phyloP scores from a whole-genome alignment of 202 grass and related monocot species.

The Bolboschoenoplectus hybrid region DNA sequence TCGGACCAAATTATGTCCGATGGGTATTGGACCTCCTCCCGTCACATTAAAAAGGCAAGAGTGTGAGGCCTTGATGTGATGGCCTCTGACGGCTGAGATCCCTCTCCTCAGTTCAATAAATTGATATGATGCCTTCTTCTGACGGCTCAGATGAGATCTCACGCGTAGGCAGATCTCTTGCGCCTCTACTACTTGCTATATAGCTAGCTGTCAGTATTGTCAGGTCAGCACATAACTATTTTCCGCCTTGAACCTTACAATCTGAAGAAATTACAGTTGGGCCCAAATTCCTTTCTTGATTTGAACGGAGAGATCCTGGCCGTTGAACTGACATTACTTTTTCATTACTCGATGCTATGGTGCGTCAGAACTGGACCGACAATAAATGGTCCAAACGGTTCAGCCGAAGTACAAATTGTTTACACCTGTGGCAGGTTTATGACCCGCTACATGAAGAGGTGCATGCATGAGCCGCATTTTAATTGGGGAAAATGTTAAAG shows the following conservation, averaged over 20 bases:
- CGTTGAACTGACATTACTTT: not conserved
- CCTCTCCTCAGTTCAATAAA: not conserved
- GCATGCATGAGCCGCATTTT: not conserved
- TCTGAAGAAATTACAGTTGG: not conserved
- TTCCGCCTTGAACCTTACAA: not conserved
- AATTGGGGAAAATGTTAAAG: conserved; percentile 3
- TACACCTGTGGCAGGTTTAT: not conserved
- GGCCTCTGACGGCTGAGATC: conserved; percentile 24
- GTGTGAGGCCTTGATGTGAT: conserved; percentile 29
- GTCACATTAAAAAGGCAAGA: not conserved
- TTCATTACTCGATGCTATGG: too few relatives aligned
- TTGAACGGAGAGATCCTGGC: not conserved
- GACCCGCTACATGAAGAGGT: conserved; percentile 5
- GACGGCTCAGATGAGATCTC: not conserved
- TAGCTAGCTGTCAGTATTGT: not conserved
- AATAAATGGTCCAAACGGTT: too few relatives aligned
- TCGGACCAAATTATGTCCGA: too few relatives aligned
- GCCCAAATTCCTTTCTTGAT: not conserved
- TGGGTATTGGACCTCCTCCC: too few relatives aligned
- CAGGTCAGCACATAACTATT: not conserved
- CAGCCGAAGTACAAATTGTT: too few relatives aligned
- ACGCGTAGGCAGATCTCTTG: conserved; percentile 18
- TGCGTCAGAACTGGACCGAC: too few relatives aligned
- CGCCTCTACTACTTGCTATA: not conserved
- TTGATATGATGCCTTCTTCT: conserved; percentile 18